Evolutionary conservation across 371 early-diverging fungal genomes (phyloP), one percentile per base, ranked within the genome.

Genomic region (Basidiobolus meristosporus): DNA sequence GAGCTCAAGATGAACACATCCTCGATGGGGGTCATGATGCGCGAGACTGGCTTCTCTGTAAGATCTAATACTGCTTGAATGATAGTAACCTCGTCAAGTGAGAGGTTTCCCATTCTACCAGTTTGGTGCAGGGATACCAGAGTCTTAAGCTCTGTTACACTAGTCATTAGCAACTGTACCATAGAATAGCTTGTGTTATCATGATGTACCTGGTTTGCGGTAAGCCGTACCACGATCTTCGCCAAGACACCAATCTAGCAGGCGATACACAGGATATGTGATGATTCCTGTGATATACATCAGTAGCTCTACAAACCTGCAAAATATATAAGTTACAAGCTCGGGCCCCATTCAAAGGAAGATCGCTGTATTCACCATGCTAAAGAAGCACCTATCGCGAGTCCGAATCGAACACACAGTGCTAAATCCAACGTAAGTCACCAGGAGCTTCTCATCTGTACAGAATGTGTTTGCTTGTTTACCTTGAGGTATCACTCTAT

Each of bases 31-130:
- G 92, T 92, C 91, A 92, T 91, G 22, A 90, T 70, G 22, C 68
- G 55, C 1, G 60, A 62, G 0, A 87, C 89, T 11, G 77, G 65
- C 51, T 90, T 92, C 15, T 82, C 83, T 34, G 80, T 66, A 17
- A 95, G 57, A 43, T 90, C 91, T 38, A 95, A 59, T 0, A 88
- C 92, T 11, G 88, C 86, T 14, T 77, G 64, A 53, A 95, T 77
- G 36, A 92, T 89, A 10, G 77, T 76, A 7, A 91, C 90, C 54
- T 95, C 93, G 52, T 95, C 93, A 11, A 69, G 55, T 2, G 82
- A 80, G 43, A 95, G 53, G 7, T 77, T 78, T 5, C 86, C 92
- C 9, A 67, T 73, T 22, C 82, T 73, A 7, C 66, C 77, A 10
- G 77, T 68, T 40, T 75, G 76, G 51, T 90, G 90, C 28, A 92